These are phyloP conservation scores for Camillea tinctor DNA, from an alignment of 2,329 filamentous ascomycete genomes.

Conservation along the genomic window DNA sequence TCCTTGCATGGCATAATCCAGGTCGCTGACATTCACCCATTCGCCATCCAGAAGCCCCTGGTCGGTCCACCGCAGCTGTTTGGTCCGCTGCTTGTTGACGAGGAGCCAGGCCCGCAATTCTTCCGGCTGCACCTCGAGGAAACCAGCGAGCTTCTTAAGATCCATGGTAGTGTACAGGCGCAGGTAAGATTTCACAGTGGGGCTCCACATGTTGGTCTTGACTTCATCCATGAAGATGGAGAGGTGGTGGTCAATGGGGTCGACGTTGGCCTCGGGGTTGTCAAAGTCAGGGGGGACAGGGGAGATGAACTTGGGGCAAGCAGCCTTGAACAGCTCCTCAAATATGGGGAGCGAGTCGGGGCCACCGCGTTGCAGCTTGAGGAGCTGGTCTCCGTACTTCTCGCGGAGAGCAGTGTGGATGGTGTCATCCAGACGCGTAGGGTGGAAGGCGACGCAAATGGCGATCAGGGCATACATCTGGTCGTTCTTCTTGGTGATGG, in stretches of 20 bases:
- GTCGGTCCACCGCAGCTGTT: slow-evolving; percentile 92
- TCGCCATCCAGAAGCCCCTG: slow-evolving; percentile 90
- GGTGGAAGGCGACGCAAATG: slow-evolving; percentile 98
- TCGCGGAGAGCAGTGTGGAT: slow-evolving; percentile 97
- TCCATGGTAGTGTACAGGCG: slow-evolving; percentile 99
- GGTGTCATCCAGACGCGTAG: slow-evolving; percentile 94
- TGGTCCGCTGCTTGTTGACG: slow-evolving; percentile 97
- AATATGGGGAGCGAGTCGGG: slow-evolving; percentile 94
- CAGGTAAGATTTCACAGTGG: slow-evolving; percentile 96
- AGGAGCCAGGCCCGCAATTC: slow-evolving; percentile 90
- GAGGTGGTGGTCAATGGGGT: slow-evolving; percentile 96
- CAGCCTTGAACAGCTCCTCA: slow-evolving; percentile 94
- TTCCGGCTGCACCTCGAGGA: slow-evolving; percentile 96
- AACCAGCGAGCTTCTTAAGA: slow-evolving; percentile 93
- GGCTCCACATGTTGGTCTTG: slow-evolving; percentile 98
- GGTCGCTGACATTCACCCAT: slow-evolving; percentile 86
- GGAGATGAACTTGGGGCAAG: slow-evolving; percentile 99
- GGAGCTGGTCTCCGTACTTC: slow-evolving; percentile 98
- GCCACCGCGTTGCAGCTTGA: slow-evolving; percentile 92
- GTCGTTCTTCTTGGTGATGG: slow-evolving; percentile 99
- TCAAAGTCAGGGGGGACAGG: slow-evolving; percentile 97
- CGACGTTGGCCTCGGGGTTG: slow-evolving; percentile 91
- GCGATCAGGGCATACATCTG: slow-evolving; percentile 99
- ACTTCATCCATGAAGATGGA: slow-evolving; percentile 99
- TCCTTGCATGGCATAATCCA: slow-evolving; percentile 96